A percentile compares a stretch with the other conserved stretches of the same genome.
Evolutionary conservation across 2,329 filamentous ascomycete species (phyloP).

Genomic region (Leptographium flavum): DNA sequence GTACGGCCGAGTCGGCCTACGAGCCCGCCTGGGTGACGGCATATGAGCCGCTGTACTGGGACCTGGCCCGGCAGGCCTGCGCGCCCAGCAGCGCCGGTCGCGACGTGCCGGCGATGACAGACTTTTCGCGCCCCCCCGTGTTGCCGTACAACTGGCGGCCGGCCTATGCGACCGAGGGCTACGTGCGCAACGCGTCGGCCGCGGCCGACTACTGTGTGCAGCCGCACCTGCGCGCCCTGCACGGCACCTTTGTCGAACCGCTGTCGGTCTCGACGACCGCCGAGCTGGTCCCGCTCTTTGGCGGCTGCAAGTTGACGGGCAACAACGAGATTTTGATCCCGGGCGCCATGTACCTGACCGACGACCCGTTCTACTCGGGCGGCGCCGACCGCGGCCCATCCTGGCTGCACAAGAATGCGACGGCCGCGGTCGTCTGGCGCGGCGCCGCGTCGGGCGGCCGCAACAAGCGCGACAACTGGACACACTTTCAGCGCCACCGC

Average conservation of each 20-base stretch:
- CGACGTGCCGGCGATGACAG: slow-evolving; percentile 22
- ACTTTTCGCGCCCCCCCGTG: slow-evolving; percentile 17
- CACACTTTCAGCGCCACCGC: slow-evolving; percentile 56
- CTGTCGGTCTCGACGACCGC: slow-evolving; percentile 31
- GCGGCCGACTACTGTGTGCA: slow-evolving; percentile 41
- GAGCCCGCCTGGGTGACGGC: slow-evolving; percentile 32
- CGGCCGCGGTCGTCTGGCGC: slow-evolving; percentile 42
- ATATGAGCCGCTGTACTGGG: slow-evolving; percentile 40
- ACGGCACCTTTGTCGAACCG: slow-evolving; percentile 40
- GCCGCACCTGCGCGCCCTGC: slow-evolving; percentile 28
- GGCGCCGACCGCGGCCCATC: slow-evolving; percentile 36
- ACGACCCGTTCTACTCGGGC: slow-evolving; percentile 44
- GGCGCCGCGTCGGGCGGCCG: slow-evolving; percentile 49
- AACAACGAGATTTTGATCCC: slow-evolving; percentile 50
- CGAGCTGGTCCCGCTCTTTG: slow-evolving; percentile 42
- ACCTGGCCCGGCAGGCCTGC: slow-evolving; percentile 41
- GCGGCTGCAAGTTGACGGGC: slow-evolving; percentile 42
- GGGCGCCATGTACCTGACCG: slow-evolving; percentile 46
- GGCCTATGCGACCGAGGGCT: slow-evolving; percentile 24
- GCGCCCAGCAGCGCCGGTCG: slow-evolving; percentile 36
- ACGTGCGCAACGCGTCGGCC: slow-evolving; percentile 40
- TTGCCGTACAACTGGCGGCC: slow-evolving; percentile 11
- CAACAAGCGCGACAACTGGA: slow-evolving; percentile 42
- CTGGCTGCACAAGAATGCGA: slow-evolving; percentile 43
- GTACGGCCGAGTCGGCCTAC: slow-evolving; percentile 16